Percentiles rank a stretch among this genome's conserved stretches.
Conservation (phyloP, 306 rosid species). For the Biancaea sappan region DNA sequence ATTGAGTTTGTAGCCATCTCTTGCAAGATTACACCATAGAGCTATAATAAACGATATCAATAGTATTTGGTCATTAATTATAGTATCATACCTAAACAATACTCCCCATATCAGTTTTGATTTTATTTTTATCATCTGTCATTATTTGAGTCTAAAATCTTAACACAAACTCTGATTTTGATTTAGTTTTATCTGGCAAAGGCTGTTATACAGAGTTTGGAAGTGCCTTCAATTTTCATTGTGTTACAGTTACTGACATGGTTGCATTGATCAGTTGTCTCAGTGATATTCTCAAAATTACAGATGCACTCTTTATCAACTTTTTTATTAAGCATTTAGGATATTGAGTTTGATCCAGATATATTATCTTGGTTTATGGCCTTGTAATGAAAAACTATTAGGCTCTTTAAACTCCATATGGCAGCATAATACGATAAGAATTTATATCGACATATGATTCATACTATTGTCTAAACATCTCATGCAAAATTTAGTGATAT, state of each 20-base stretch:
- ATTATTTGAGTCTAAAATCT: neutral
- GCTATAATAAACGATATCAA: neutral
- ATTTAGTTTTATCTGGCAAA: slow-evolving; percentile 4
- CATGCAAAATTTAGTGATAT: neutral
- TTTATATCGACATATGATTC: neutral
- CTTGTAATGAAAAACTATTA: too few relatives aligned
- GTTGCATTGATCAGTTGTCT: neutral
- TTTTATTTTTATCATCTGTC: neutral
- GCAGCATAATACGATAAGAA: neutral
- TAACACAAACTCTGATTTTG: neutral
- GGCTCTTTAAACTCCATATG: neutral
- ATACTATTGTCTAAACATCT: neutral
- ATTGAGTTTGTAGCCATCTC: neutral
- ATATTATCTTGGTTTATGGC: neutral
- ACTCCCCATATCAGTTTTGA: neutral
- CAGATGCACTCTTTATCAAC: neutral
- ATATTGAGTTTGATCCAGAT: neutral
- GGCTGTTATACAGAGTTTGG: neutral
- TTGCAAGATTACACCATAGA: neutral
- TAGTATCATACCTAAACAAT: neutral
- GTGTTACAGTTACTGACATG: neutral
- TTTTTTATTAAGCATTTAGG: neutral
- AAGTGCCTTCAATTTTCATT: neutral
- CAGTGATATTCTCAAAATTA: neutral
- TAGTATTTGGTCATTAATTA: neutral